Conservation (phyloP, 257 asterid genomes). For the Nicotiana otophora region DNA sequence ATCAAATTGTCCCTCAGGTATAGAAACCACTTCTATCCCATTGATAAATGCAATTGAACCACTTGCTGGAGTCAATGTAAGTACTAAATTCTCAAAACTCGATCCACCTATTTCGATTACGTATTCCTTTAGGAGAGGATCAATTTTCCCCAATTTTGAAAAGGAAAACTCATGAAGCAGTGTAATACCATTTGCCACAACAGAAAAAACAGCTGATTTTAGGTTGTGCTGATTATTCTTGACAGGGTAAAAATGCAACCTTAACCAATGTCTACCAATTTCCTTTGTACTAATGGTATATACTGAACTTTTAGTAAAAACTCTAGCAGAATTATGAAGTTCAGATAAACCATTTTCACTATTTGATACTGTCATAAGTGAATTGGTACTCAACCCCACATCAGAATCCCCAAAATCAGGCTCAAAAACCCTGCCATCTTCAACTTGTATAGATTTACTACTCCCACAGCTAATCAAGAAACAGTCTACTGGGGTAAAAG, state of each 20-base stretch:
- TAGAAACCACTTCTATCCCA: conserved; percentile 31
- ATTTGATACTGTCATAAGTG: conserved; percentile 23
- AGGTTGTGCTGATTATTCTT: conserved; percentile 13
- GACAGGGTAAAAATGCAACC: conserved; percentile 34
- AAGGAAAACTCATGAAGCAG: conserved; percentile 33
- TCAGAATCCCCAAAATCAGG: conserved; percentile 31
- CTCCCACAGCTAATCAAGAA: conserved; percentile 33
- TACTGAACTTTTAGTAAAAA: conserved; percentile 18
- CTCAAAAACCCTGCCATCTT: conserved; percentile 34
- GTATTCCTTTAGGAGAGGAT: conserved; percentile 29
- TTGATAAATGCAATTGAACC: conserved; percentile 32
- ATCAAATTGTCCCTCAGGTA: conserved; percentile 28
- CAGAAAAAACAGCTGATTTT: conserved; percentile 32
- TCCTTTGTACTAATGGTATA: conserved; percentile 24
- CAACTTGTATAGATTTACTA: conserved; percentile 17
- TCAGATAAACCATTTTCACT: background rate
- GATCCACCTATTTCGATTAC: conserved; percentile 26
- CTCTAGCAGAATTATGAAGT: conserved; percentile 30
- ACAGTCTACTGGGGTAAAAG: conserved; percentile 28
- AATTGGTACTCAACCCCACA: conserved; percentile 16
- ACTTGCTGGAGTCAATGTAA: conserved; percentile 23
- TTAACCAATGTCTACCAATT: conserved; percentile 37
- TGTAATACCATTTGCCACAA: conserved; percentile 33
- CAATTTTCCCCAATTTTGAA: conserved; percentile 11
- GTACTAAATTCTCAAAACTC: conserved; percentile 13